Conservation (phyloP, 192 early-diverging fungal genomes). For the Ambispora gerdemannii region DNA sequence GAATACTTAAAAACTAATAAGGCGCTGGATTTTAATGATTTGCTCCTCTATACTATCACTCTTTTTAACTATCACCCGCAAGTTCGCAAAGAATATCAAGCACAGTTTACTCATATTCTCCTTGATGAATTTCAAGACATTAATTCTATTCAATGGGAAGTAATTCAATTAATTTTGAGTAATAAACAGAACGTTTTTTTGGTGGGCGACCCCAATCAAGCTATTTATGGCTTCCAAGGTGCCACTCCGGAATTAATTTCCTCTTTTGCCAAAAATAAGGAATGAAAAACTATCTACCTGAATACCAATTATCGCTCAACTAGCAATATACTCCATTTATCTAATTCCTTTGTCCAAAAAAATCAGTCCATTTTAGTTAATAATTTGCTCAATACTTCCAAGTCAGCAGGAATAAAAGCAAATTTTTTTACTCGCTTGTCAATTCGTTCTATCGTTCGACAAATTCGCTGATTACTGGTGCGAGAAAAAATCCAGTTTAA, state of each 20-base stretch:
- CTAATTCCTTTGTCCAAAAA: constrained; percentile 26
- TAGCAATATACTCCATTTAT: background rate
- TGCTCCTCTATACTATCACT: constrained; percentile 1
- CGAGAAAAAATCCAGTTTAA: background rate
- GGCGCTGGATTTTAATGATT: constrained; percentile 6
- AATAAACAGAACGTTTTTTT: constrained; percentile 5
- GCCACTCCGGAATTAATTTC: constrained; percentile 22
- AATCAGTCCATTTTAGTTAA: constrained; percentile 19
- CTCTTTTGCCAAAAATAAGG: constrained; percentile 4
- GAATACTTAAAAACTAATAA: constrained; percentile 9
- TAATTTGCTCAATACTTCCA: background rate
- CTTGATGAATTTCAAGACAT: constrained; percentile 17
- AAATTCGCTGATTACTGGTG: background rate
- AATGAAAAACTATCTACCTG: constrained; percentile 25
- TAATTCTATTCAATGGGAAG: constrained; percentile 12
- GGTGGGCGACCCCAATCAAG: constrained; percentile 23
- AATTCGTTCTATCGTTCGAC: background rate
- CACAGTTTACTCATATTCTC: constrained; percentile 9
- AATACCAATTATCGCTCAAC: constrained; percentile 18
- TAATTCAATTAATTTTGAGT: constrained; percentile 17
- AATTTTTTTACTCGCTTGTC: background rate
- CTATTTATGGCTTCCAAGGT: constrained; percentile 24
- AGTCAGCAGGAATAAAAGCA: constrained; percentile 4
- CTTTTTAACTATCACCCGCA: constrained; percentile 1
- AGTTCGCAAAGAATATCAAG: background rate